Percentiles rank a stretch among this genome's conserved stretches.
phyloP scores from a whole-genome alignment of 495 filamentous ascomycete species.

The Astrothelium subdiscretum region DNA sequence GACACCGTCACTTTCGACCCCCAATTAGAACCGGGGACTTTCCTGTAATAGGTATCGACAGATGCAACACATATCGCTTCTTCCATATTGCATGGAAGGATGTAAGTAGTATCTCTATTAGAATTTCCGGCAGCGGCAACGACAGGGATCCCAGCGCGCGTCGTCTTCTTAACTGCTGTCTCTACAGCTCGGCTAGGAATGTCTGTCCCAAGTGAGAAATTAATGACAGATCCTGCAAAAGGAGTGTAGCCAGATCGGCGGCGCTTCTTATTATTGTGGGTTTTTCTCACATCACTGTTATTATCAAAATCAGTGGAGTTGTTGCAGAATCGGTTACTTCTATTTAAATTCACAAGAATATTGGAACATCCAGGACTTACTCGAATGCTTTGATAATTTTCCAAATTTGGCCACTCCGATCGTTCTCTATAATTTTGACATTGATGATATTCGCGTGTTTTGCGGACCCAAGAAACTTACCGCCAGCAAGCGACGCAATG shows the following conservation, averaged over 20 bases:
- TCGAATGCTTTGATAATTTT: neutral
- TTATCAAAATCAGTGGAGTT: neutral
- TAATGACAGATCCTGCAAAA: neutral
- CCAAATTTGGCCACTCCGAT: neutral
- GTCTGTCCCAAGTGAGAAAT: neutral
- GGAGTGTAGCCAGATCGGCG: neutral
- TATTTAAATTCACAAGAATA: neutral
- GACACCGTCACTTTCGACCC: neutral
- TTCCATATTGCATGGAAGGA: neutral
- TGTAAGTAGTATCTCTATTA: neutral
- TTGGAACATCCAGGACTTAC: neutral
- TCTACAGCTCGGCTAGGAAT: neutral
- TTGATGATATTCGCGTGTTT: neutral
- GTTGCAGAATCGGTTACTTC: neutral
- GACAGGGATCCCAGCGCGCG: neutral
- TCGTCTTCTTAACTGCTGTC: neutral
- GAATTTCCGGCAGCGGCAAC: neutral
- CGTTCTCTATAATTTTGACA: neutral
- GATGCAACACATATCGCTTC: neutral
- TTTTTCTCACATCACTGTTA: neutral
- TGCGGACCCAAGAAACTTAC: neutral
- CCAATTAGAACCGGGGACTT: neutral
- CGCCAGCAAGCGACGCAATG: neutral
- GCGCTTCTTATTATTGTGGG: neutral
- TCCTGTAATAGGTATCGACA: neutral